Conservation (phyloP, 2,329 filamentous ascomycete species). For the Aspergillus glaucus region DNA sequence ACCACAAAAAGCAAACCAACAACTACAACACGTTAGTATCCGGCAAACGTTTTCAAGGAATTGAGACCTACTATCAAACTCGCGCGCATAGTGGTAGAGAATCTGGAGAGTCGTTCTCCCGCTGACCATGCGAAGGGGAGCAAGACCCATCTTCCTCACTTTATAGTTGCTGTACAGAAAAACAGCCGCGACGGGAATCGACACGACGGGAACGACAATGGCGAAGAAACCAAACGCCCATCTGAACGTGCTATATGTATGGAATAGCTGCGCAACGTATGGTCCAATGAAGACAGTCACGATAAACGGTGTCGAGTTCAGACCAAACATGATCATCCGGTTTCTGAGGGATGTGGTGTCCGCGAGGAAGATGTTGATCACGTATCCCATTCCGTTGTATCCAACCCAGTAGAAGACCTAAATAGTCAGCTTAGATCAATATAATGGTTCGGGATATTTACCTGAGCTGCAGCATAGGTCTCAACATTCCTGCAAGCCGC, state of each 20-base stretch:
- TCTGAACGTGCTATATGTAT: constrained; percentile 45
- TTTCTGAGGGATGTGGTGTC: constrained; percentile 56
- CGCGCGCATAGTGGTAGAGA: constrained; percentile 46
- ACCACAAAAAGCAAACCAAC: constrained; percentile 55
- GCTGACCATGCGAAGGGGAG: constrained; percentile 31
- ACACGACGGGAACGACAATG: constrained; percentile 52
- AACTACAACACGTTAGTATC: constrained; percentile 17
- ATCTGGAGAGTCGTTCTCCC: constrained; percentile 42
- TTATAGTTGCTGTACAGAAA: constrained; percentile 50
- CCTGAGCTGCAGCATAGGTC: constrained; percentile 56
- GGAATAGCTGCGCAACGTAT: constrained; percentile 45
- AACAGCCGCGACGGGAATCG: constrained; percentile 49
- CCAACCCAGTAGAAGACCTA: constrained; percentile 55
- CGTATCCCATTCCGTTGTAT: constrained; percentile 48
- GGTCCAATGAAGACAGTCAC: constrained; percentile 54
- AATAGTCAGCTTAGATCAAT: neutral
- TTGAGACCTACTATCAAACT: constrained; percentile 49
- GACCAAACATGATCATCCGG: constrained; percentile 53
- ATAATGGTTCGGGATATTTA: constrained; percentile 1
- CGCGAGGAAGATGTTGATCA: constrained; percentile 52
- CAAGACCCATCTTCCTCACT: constrained; percentile 48
- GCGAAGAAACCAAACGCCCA: constrained; percentile 58
- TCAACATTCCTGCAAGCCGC: constrained; percentile 55
- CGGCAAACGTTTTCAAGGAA: neutral
- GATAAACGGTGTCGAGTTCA: constrained; percentile 55